Base-by-base conservation (phyloP, 1,284 basidiomycete genomes). In the Trichosporon sp. region DNA sequence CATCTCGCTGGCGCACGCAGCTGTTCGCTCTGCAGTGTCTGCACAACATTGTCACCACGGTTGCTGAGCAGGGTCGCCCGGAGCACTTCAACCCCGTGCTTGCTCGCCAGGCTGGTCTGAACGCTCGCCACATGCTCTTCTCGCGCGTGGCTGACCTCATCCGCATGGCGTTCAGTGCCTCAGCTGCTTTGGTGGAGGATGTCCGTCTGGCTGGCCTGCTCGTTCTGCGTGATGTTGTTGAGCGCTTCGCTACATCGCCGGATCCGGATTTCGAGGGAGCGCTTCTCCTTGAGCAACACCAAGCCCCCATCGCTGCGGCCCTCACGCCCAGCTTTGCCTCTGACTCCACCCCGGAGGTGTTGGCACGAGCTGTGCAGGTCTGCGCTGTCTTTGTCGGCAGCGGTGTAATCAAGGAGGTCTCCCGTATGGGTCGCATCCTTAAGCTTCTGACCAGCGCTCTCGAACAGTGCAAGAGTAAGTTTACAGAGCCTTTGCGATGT, bases 121-220 rank as follows among this genome's bases (percentile, higher is more conserved):
- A 82, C 66, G 37, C 73, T 8, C 75, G 78, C 11, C 75, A 78
- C 54, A 77, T 85, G 76, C 75, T 85, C 37, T 81, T 78, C 61
- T 81, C 80, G 40, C 78, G 76, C 75, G 80, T 84, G 59, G 77
- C 80, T 0, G 97, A 99, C 83, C 86, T 99, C 68, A 97, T 99
- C 84, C 93, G 90, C 84, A 97, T 98, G 91, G 96, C 97, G 0
- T 99, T 99, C 83, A 96, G 93, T 6, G 96, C 97, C 0, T 96
- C 94, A 38, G 94, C 96, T 0, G 94, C 97, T 1, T 91, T 95
- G 80, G 95, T 98, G 63, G 94, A 93, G 37, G 94, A 97, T 79
- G 97, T 99, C 74, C 89, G 97, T 37, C 85, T 98, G n/a, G 92
- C 95, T 80, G 97, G 97, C 1, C 85, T 99, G 31, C 87, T 92